These are phyloP conservation scores for Mesotaenium endlicherianum DNA, from an alignment of 139 green algal species.

Conservation along the genomic window DNA sequence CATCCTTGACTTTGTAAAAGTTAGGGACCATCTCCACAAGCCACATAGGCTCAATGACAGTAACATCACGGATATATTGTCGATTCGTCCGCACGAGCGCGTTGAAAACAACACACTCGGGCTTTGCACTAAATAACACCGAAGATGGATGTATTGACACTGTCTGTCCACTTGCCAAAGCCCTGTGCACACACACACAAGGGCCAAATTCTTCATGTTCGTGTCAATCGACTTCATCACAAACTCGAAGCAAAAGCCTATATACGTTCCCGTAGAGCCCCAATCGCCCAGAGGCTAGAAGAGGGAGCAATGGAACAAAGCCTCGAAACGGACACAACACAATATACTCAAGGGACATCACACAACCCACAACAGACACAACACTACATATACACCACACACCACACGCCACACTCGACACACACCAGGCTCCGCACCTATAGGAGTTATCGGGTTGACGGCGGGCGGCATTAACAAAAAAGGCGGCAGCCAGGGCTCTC, in stretches of 20 bases:
- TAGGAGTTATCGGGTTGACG: constrained; percentile 72
- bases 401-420: no score
- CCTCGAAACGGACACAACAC: no score
- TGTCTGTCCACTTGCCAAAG: constrained; percentile 80
- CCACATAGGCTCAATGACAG: constrained; percentile 90
- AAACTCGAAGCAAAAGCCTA: no score
- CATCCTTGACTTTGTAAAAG: constrained; percentile 68
- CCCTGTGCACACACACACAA: no score
- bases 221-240: no score
- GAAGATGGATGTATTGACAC: constrained; percentile 92
- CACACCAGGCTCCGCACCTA: constrained; percentile 1
- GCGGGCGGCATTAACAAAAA: constrained; percentile 86
- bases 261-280: no score
- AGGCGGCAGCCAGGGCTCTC: constrained; percentile 59
- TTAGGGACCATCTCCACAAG: constrained; percentile 94
- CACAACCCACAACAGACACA: no score
- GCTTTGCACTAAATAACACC: constrained; percentile 64
- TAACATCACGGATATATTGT: constrained; percentile 89
- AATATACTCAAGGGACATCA: no score
- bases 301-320: no score
- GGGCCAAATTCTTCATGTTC: no score
- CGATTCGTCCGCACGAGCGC: constrained; percentile 94
- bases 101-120: constrained; percentile 78
- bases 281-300: no score
- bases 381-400: no score